Conservation (phyloP, 164 flowering plant genomes). For the Malania oleifera region DNA sequence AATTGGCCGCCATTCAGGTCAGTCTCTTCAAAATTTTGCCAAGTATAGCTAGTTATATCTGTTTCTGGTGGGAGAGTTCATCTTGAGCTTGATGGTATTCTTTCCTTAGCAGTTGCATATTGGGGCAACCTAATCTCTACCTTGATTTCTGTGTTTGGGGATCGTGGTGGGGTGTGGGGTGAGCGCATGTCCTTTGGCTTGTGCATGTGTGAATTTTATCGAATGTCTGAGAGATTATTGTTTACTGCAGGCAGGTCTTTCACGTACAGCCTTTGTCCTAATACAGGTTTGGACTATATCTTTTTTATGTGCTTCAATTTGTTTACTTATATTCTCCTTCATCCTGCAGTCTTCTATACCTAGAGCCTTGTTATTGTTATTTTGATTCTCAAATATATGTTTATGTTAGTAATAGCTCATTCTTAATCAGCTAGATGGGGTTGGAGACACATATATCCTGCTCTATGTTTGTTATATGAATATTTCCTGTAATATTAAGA, state of each 20-base stretch:
- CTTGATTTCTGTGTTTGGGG: not conserved
- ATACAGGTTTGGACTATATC: constrained; percentile 69
- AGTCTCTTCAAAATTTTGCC: constrained; percentile 19
- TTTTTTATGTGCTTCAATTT: not conserved
- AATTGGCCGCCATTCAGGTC: constrained; percentile 71
- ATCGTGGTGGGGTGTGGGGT: too few relatives aligned
- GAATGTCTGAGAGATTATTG: not conserved
- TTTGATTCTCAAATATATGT: too few relatives aligned
- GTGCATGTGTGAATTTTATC: not conserved
- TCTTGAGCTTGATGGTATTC: not conserved
- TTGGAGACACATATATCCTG: too few relatives aligned
- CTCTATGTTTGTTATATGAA: too few relatives aligned
- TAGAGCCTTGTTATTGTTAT: too few relatives aligned
- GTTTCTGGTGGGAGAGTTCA: not conserved
- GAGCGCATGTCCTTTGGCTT: not conserved
- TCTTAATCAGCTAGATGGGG: too few relatives aligned
- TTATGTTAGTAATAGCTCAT: too few relatives aligned
- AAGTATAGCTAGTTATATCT: not conserved
- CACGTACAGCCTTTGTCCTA: constrained; percentile 74
- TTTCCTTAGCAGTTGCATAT: not conserved
- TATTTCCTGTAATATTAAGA: too few relatives aligned
- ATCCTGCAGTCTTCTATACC: too few relatives aligned
- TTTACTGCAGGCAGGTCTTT: constrained; percentile 79
- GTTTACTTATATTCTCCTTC: not conserved
- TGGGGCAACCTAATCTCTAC: not conserved